Evolutionary conservation across 2,329 filamentous ascomycete genomes (phyloP).

Genomic region (Monilinia vaccinii-corymbosi): DNA sequence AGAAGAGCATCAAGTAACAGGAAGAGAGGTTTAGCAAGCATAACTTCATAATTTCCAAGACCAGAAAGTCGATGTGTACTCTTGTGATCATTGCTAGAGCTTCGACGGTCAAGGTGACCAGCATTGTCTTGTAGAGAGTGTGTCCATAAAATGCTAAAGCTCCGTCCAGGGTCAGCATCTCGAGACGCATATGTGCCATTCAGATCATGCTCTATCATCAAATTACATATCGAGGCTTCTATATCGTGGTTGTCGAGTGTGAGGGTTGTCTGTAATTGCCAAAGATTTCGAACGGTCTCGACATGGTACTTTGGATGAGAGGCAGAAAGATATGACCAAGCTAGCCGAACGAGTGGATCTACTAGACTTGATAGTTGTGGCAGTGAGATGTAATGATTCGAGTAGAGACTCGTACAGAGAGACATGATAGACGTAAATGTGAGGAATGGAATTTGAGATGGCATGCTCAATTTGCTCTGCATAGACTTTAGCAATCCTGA

Average conservation of each 20-base stretch:
- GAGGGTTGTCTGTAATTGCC: conserved; percentile 72
- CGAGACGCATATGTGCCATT: conserved; percentile 39
- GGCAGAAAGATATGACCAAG: conserved; percentile 78
- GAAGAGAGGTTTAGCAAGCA: conserved; percentile 74
- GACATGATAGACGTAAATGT: conserved; percentile 51
- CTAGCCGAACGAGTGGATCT: conserved; percentile 55
- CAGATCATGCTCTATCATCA: conserved; percentile 52
- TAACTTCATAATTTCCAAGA: conserved; percentile 56
- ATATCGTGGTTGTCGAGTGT: conserved; percentile 61
- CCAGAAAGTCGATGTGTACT: conserved; percentile 40
- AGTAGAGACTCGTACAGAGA: conserved; percentile 48
- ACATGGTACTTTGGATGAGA: conserved; percentile 86
- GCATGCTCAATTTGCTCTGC: conserved; percentile 36
- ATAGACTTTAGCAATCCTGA: conserved; percentile 42
- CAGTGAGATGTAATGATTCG: conserved; percentile 41
- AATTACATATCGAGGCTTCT: conserved; percentile 64
- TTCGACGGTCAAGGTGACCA: conserved; percentile 38
- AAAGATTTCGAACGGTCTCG: conserved; percentile 77
- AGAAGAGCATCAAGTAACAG: conserved; percentile 69
- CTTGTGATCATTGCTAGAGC: conserved; percentile 31
- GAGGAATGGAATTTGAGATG: conserved; percentile 38
- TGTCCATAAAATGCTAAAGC: conserved; percentile 73
- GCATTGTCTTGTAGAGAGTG: conserved; percentile 56
- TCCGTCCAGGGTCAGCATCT: conserved; percentile 53
- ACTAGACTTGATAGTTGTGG: conserved; percentile 54